Base-by-base conservation (phyloP, 2,329 filamentous ascomycete species). In the Furcasterigmium furcatum region DNA sequence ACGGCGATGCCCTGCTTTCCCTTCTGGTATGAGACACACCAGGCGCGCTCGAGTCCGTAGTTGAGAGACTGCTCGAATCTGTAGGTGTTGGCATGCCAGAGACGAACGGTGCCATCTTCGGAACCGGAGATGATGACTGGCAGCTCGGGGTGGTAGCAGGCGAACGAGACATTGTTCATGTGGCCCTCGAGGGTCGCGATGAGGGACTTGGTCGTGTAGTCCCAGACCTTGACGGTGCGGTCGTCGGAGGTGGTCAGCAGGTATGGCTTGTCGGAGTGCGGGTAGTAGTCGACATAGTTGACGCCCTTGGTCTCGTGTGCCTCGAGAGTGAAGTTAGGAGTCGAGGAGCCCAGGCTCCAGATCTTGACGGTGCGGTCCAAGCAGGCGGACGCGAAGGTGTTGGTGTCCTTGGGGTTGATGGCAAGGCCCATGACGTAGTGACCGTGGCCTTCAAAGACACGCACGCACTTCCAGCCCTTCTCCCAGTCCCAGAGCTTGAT, bases 401-500 rank as follows among this genome's bases (percentile, higher is more conserved):
- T 95, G 47, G 90, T 95, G 56, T 96, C 91, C 71, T 99, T 99
- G 41, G 94, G 94, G 68, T 99, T 99, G 65, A 97, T 96, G 43
- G 92, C 87, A 53, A 97, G 76, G 22, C 90, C 90, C 92, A 97
- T 96, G 52, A 96, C 92, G 55, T 95, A 96, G 72, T 95, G 94
- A 57, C 85, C 88, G 65, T 99, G 95, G 24, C 94, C 94, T 66
- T 97, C 92, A 60, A 96, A 99, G 38, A 95, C 83, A 67, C 96
- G 91, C 25, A 97, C 89, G 63, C 92, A 97, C 68, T 96, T 96
- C 94, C 94, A 99, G 56, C 84, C 84, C 68, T 94, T 95, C 59
- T 99, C 94, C 94, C 94, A 99, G 66, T 99, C 91, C 91, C 94
- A 99, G 42, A 96, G 78, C 77, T 94, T 96, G 64, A 96, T 96